Base-by-base conservation (phyloP, 1,284 basidiomycete genomes). In the Apiotrichum akiyoshidainum region DNA sequence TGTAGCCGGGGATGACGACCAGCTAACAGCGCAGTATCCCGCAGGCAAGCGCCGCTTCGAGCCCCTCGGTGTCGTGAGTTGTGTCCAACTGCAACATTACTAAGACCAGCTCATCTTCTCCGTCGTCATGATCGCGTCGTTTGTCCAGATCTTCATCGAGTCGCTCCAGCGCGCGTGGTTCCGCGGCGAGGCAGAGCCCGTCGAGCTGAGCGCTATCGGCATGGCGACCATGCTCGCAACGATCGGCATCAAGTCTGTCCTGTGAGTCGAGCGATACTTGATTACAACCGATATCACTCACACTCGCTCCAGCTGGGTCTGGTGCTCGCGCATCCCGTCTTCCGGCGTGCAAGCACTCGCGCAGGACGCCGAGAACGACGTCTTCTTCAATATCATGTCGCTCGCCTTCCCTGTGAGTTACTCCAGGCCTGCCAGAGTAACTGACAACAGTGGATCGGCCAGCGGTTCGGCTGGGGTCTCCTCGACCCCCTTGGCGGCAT, bases 111-210 rank as follows among this genome's bases (percentile, higher is more conserved):
- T 79, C 57, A 71, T 83, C 59, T 84, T 84, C 65, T 78, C 79
- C n/a, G 82, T 84, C n/a, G 78, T 80, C 40, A 83, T 83, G 82
- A 82, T 83, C 50, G 76, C 81, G 0, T 81, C 77, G 3, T 81
- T 80, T 57, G 68, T 74, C 3, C 78, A 80, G 64, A 80, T 80
- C 31, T 80, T 80, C 60, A 79, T 81, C 65, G 78, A 80, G 67
- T 81, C 78, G 1, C 70, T 78, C 35, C 71, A 78, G 55, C 65
- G 80, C 34, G 70, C 81, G 0, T 44, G 26, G 31, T 62, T 76
- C 33, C 54, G 60, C 8, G 74, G 75, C 4, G 60, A 68, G 12
- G 64, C 65, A 2, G 59, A 69, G 16, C 65, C 70, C 16, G 72
- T 69, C n/a, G 73, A 76, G 31, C 64, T 79, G 21, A 73, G 71